Base-by-base conservation (phyloP, 306 rosid genomes). In the Quercus suber region DNA sequence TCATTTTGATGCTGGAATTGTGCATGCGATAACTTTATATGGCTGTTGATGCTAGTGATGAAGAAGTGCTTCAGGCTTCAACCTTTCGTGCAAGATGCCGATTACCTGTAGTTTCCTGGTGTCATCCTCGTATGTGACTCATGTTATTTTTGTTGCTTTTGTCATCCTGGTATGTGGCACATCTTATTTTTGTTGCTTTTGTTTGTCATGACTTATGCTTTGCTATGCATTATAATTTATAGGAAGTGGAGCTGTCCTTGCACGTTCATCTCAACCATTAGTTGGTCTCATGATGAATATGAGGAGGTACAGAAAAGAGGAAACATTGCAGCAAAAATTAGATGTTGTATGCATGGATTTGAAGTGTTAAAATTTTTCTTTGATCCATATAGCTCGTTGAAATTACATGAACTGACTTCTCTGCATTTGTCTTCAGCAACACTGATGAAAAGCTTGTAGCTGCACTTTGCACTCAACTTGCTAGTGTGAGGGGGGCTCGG, bases 201-300 rank as follows among this genome's bases (percentile, higher is more conserved):
- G 20, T 68, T 71, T 71, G 73, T 80, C 37, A 67, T 19, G 72
- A 67, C 55, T 13, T 71, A 74, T 79, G 77, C 70, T 75, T 65
- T 71, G 33, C 55, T 59, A 73, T 78, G 56, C 69, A 55, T 73
- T 82, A 59, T 75, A 70, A 84, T 7, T 82, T 77, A 19, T 83
- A 95, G 99, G 69, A 81, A 90, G 90, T 25, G 99, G 99, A 86
- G 99, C 98, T 55, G 99, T 90, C 67, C 96, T 95, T 88, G 98
- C 99, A 76, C 98, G 98, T 74, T 95, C 99, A 77, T 90, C 99
- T 82, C 99, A 95, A 83, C 99, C 99, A 64, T 80, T 93, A 77
- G 98, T 93, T 87, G 99, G 99, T 79, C 84, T 95, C 81, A 91
- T 95, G 99, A 91, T 89, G 96, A 95, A 91, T 85, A 88, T 90